Conservation (phyloP, 2,329 filamentous ascomycete genomes). For the Stachybotrys chartarum region DNA sequence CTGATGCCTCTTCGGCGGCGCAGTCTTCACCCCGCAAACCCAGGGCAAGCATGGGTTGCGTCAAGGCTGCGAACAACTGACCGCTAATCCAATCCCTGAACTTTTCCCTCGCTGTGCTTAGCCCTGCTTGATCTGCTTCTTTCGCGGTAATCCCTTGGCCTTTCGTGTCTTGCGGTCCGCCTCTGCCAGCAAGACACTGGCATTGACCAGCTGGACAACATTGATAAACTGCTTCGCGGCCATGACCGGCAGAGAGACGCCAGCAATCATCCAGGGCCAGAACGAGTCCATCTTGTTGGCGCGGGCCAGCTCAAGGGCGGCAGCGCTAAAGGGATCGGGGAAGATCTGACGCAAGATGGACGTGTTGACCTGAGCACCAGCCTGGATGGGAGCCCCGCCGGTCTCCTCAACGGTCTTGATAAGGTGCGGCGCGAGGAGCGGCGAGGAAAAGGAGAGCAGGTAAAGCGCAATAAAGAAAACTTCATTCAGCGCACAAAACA, state of each 20-base stretch:
- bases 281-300: slow-evolving; percentile 87
- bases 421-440: slow-evolving; percentile 79
- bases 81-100: too few species aligned
- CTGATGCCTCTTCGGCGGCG: too few species aligned
- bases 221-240: slow-evolving; percentile 89
- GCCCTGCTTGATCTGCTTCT: slow-evolving; percentile 22
- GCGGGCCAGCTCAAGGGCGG: slow-evolving; percentile 82
- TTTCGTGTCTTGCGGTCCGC: slow-evolving; percentile 68
- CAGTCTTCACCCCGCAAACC: neutral
- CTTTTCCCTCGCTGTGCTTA: slow-evolving; percentile 6
- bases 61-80: too few species aligned
- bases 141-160: slow-evolving; percentile 43
- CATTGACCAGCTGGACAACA: slow-evolving; percentile 87
- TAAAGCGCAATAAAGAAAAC: slow-evolving; percentile 98
- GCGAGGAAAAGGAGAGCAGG: slow-evolving; percentile 92
- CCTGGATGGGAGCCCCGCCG: slow-evolving; percentile 46
- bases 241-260: slow-evolving; percentile 81
- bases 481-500: slow-evolving; percentile 87
- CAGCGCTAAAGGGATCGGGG: slow-evolving; percentile 84
- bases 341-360: slow-evolving; percentile 69
- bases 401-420: slow-evolving; percentile 53
- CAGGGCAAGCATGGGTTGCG: too few species aligned
- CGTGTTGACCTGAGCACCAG: slow-evolving; percentile 63
- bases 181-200: slow-evolving; percentile 85
- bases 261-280: slow-evolving; percentile 63